These are phyloP conservation scores for Orbilia ellipsospora DNA, from an alignment of 2,329 filamentous ascomycete species.

Conservation along the genomic window DNA sequence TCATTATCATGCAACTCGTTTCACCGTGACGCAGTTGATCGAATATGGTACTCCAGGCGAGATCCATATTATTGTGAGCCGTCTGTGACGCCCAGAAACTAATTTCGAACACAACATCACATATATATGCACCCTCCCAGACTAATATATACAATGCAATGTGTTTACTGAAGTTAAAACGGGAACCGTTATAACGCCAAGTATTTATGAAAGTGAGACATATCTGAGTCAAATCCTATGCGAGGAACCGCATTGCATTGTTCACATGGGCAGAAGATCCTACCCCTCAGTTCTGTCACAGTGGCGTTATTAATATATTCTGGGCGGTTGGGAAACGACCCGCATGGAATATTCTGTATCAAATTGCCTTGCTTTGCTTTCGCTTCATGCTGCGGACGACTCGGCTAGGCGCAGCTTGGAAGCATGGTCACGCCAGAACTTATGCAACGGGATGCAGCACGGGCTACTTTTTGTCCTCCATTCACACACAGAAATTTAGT, in stretches of 20 bases:
- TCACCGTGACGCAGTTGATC: slow-evolving; percentile 6
- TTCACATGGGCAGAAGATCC: slow-evolving; percentile 5
- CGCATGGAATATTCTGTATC: slow-evolving; percentile 17
- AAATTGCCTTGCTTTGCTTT: too few relatives aligned
- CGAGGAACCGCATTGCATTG: slow-evolving; percentile 33
- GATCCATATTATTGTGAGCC: not conserved
- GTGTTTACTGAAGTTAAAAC: not conserved
- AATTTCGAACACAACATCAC: not conserved
- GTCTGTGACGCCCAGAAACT: not conserved
- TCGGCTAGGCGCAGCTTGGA: slow-evolving; percentile 12
- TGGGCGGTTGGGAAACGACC: slow-evolving; percentile 16
- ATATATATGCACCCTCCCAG: not conserved
- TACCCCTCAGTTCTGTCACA: slow-evolving; percentile 53
- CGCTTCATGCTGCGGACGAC: not conserved
- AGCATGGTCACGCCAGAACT: slow-evolving; percentile 42
- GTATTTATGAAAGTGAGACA: slow-evolving; percentile 47
- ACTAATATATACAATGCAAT: not conserved
- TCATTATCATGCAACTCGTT: not conserved
- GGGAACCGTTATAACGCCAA: slow-evolving; percentile 38
- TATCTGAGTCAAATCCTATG: slow-evolving; percentile 51
- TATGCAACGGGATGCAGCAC: slow-evolving; percentile 24
- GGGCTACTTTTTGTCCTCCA: slow-evolving; percentile 22
- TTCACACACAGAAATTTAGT: slow-evolving; percentile 18
- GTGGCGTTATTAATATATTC: slow-evolving; percentile 39
- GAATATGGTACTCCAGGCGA: slow-evolving; percentile 12